Conservation (phyloP, 257 asterid species). For the Solanum acaule region DNA sequence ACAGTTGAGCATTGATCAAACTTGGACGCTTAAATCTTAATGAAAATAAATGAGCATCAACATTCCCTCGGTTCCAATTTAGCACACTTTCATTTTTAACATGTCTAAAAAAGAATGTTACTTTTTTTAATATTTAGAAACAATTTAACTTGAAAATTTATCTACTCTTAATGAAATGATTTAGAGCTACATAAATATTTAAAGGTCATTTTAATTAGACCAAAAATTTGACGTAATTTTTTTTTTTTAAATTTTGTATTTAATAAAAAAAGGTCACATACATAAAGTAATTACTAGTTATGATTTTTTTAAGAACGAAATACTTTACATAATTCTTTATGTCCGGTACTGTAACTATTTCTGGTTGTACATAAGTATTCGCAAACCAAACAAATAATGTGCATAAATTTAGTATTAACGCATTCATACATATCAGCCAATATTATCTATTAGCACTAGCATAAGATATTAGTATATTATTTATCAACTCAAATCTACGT, state of each 20-base stretch:
- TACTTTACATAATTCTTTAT: neutral
- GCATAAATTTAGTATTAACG: neutral
- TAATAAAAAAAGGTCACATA: neutral
- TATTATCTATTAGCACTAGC: neutral
- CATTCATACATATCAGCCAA: neutral
- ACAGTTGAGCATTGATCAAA: neutral
- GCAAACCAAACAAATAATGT: neutral
- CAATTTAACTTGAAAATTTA: too few species aligned
- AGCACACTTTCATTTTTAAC: neutral
- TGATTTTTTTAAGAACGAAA: neutral
- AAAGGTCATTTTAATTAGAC: neutral
- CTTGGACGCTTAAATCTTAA: too few species aligned
- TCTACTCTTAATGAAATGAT: too few species aligned
- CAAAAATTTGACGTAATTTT: neutral
- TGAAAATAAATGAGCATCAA: too few species aligned
- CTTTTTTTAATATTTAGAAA: too few species aligned
- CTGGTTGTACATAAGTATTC: neutral
- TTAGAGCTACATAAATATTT: too few species aligned
- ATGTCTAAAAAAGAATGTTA: neutral
- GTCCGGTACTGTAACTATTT: neutral
- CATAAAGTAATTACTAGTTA: too few species aligned
- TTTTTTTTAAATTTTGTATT: too few species aligned
- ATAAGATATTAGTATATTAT: neutral
- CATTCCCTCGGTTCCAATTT: neutral
- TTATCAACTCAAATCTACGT: neutral